Evolutionary conservation across 345 rosid species (phyloP).

Genomic region (Citrus hindsii): DNA sequence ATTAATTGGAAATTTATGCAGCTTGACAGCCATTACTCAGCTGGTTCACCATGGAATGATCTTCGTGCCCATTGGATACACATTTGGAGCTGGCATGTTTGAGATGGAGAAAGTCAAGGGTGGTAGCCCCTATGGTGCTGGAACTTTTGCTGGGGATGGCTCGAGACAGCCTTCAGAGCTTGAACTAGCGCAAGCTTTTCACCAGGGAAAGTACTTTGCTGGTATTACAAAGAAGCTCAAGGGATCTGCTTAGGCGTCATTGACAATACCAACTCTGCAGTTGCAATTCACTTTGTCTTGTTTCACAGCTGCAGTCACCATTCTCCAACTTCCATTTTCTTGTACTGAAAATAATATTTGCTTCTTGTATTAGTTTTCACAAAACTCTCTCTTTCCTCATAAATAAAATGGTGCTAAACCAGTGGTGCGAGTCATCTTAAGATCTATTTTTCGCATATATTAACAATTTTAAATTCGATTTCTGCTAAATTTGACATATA

Average conservation of each 20-base stretch:
- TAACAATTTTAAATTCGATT: background rate
- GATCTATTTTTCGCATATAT: background rate
- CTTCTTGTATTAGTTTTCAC: background rate
- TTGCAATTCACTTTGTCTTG: background rate
- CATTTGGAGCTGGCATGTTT: conserved; percentile 72
- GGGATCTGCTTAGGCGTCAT: conserved; percentile 30
- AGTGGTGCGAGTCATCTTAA: background rate
- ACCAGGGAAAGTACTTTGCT: conserved; percentile 72
- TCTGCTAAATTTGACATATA: background rate
- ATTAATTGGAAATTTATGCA: conserved; percentile 15
- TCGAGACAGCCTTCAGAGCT: conserved; percentile 61
- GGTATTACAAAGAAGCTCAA: conserved; percentile 58
- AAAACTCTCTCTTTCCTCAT: background rate
- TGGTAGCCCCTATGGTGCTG: conserved; percentile 73
- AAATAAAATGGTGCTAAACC: background rate
- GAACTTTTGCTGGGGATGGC: conserved; percentile 73
- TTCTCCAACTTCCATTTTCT: background rate
- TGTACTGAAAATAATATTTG: conserved; percentile 4
- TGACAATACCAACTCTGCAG: background rate
- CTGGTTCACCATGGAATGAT: conserved; percentile 74
- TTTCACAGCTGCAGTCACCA: background rate
- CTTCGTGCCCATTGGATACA: conserved; percentile 68
- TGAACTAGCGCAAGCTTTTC: conserved; percentile 63
- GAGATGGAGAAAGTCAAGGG: conserved; percentile 69
- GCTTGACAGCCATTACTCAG: conserved; percentile 72